phyloP scores from a whole-genome alignment of 139 green algal species.

The Nannochloris sp. region DNA sequence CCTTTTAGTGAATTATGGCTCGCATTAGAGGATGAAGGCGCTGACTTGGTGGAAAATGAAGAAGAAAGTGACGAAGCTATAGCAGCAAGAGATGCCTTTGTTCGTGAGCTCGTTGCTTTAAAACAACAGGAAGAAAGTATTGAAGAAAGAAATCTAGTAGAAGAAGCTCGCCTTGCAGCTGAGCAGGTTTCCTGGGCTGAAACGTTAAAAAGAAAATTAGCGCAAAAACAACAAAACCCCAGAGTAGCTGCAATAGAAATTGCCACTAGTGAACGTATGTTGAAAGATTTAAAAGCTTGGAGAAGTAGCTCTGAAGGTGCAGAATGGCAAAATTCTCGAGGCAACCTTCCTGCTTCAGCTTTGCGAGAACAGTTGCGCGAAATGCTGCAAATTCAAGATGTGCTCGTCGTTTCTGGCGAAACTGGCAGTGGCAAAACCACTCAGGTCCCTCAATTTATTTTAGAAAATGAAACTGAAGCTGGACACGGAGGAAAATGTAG shows the following conservation, averaged over 20 bases:
- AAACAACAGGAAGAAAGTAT: neutral
- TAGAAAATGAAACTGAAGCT: constrained; percentile 48
- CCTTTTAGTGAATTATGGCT: constrained; percentile 48
- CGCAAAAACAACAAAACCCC: neutral
- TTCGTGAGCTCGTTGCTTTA: constrained; percentile 4
- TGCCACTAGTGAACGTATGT: neutral
- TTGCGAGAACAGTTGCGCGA: constrained; percentile 26
- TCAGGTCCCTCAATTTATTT: constrained; percentile 77
- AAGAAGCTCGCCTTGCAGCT: neutral
- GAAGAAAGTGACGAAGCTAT: neutral
- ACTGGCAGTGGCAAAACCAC: constrained; percentile 89
- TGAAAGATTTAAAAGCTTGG: neutral
- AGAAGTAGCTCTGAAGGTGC: neutral
- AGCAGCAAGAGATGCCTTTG: constrained; percentile 12
- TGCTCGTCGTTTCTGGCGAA: constrained; percentile 65
- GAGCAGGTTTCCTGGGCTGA: neutral
- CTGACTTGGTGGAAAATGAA: neutral
- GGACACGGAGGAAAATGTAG: constrained; percentile 37
- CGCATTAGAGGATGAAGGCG: constrained; percentile 26
- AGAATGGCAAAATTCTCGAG: constrained; percentile 11
- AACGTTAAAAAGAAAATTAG: neutral
- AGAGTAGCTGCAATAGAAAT: neutral
- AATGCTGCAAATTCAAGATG: constrained; percentile 38
- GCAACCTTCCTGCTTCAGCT: constrained; percentile 17
- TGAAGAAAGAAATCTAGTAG: neutral